Evolutionary conservation across 192 early-diverging fungal species (phyloP).

Genomic region (Phlyctochytrium bullatum): DNA sequence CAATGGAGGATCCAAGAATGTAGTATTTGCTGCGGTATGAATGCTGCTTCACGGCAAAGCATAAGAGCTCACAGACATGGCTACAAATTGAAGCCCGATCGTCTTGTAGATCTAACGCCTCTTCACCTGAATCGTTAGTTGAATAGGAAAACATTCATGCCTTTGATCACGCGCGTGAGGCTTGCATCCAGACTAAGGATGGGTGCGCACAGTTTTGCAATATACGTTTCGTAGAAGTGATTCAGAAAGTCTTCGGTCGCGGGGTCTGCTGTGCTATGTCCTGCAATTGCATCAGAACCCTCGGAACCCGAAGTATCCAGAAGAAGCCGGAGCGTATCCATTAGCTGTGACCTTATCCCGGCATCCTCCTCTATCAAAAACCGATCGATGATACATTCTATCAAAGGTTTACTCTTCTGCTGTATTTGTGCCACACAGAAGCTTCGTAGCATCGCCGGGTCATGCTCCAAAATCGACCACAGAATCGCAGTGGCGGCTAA

Average conservation of each 20-base stretch:
- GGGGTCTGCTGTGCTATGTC: slow-evolving; percentile 36
- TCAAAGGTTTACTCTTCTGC: slow-evolving; percentile 49
- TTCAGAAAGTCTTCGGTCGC: slow-evolving; percentile 75
- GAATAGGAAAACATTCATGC: background rate
- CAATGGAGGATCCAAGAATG: slow-evolving; percentile 61
- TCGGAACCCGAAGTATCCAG: slow-evolving; percentile 62
- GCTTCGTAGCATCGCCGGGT: slow-evolving; percentile 71
- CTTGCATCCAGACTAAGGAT: slow-evolving; percentile 45
- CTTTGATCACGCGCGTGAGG: background rate
- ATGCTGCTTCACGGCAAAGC: slow-evolving; percentile 71
- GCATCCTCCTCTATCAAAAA: slow-evolving; percentile 61
- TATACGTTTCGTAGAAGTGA: slow-evolving; percentile 73
- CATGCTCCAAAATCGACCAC: slow-evolving; percentile 71
- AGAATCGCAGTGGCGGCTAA: slow-evolving; percentile 70
- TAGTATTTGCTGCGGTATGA: slow-evolving; percentile 74
- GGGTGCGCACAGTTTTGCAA: slow-evolving; percentile 60
- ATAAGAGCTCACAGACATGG: slow-evolving; percentile 74
- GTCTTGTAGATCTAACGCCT: slow-evolving; percentile 10
- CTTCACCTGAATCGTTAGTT: background rate
- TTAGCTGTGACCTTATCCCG: slow-evolving; percentile 66
- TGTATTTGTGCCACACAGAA: slow-evolving; percentile 63
- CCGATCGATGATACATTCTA: slow-evolving; percentile 66
- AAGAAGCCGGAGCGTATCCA: slow-evolving; percentile 72
- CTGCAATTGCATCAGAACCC: slow-evolving; percentile 22
- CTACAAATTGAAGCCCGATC: slow-evolving; percentile 44